Base-by-base conservation (phyloP, 2,329 filamentous ascomycete genomes). In the Colletotrichum acutatum region DNA sequence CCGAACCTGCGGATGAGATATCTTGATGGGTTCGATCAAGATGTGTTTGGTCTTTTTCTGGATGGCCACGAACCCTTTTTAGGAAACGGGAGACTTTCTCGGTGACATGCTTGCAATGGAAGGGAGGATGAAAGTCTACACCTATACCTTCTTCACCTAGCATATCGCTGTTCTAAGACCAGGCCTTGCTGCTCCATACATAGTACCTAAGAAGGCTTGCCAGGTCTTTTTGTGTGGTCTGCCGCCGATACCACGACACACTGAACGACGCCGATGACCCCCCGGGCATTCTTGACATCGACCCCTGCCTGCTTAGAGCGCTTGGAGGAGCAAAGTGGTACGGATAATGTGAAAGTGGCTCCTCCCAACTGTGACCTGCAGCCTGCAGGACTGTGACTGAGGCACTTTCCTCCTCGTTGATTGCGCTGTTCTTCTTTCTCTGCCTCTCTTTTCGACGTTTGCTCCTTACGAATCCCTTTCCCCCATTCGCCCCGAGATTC, bases 371-470 rank as follows among this genome's bases (percentile, higher is more conserved):
- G 52, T 54, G 42, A 49, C 52, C 22, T 54, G 52, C 16, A 59
- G 53, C 37, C 37, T 42, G 37, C 37, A 42, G 37, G 37, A 46
- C 22, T 58, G 69, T 54, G 53, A 65, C 66, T 58, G 61, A 61
- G 61, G 49, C 53, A 66, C 66, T 71, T 66, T 60, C 59, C 53
- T 34, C 26, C 24, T 24, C 34, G 53, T 26, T 32, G 66, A 30
- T 57, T 42, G 37, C 14, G 37, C 16, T 70, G 70, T 56, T 52
- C 22, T 46, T 70, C 56, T 53, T 68, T 30, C 32, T 37, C 52
- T 28, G 22, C 28, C 37, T 57, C 49, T 28, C 42, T 46, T 57
- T 59, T 66, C 42, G 68, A 54, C 22, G 34, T 30, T 56, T 61
- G 30, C 59, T 68, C 42, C 11, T 56, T 52, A 49, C 49, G 42